Conservation (phyloP, 306 rosid genomes). For the Lagenaria siceraria region DNA sequence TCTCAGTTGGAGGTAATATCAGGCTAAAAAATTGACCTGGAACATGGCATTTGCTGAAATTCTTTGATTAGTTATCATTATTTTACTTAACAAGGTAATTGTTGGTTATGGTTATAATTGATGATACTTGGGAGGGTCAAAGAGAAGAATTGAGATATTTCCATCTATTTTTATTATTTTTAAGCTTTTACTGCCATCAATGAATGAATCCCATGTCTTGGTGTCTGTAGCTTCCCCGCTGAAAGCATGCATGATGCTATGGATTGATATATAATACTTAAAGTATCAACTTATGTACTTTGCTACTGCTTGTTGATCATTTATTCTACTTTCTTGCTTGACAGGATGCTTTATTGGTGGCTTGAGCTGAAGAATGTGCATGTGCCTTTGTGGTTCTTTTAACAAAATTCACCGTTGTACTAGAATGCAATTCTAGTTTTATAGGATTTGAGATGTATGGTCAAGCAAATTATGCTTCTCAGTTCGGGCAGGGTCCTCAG, state of each 20-base stretch:
- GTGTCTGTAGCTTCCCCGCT: background rate
- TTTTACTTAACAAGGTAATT: background rate
- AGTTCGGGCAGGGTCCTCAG: slow-evolving; percentile 32
- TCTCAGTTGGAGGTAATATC: background rate
- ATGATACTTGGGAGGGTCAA: background rate
- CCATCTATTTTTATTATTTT: background rate
- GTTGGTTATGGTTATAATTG: background rate
- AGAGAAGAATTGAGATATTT: background rate
- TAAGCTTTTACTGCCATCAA: background rate
- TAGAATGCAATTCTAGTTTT: background rate
- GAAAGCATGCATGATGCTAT: background rate
- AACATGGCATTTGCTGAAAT: background rate
- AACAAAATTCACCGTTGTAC: background rate
- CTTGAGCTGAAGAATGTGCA: slow-evolving; percentile 6
- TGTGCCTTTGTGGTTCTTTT: slow-evolving; percentile 17
- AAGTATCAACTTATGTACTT: background rate
- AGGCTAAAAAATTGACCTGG: no score
- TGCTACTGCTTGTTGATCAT: background rate
- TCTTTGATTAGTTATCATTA: background rate
- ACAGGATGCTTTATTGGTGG: slow-evolving; percentile 2
- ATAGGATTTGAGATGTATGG: slow-evolving; percentile 38
- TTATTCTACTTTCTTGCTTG: background rate
- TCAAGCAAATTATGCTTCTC: slow-evolving; percentile 41
- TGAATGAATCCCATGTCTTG: background rate
- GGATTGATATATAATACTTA: no score